Percentiles rank a stretch among this genome's conserved stretches.
Evolutionary conservation across 2,329 filamentous ascomycete genomes (phyloP).

Genomic region (Claviceps sp.): DNA sequence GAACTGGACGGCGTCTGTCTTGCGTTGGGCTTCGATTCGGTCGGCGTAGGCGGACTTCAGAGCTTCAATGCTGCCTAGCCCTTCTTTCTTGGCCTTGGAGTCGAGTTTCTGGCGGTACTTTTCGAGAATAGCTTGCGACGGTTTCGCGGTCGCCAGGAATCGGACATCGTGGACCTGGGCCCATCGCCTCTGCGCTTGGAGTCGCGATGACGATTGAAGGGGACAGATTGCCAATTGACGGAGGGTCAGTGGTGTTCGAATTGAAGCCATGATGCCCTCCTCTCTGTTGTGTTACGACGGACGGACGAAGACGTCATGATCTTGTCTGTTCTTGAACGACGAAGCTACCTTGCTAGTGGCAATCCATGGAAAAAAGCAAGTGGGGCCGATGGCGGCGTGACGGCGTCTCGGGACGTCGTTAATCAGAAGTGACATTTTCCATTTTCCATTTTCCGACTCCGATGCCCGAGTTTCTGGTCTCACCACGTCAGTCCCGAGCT

Average conservation of each 20-base stretch:
- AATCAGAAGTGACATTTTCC: neutral
- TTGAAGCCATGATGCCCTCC: slow-evolving; percentile 30
- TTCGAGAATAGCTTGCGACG: slow-evolving; percentile 56
- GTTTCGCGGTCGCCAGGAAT: slow-evolving; percentile 68
- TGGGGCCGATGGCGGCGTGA: neutral
- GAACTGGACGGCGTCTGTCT: slow-evolving; percentile 46
- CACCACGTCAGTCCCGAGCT: neutral
- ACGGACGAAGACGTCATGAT: too few relatives aligned
- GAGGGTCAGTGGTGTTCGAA: slow-evolving; percentile 30
- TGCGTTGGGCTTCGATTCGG: slow-evolving; percentile 61
- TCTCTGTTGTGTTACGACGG: neutral
- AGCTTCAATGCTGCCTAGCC: slow-evolving; percentile 56
- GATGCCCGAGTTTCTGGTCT: too few relatives aligned
- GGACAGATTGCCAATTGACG: slow-evolving; percentile 29
- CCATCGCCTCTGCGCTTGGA: slow-evolving; percentile 59
- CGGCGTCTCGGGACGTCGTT: neutral
- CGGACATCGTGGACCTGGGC: slow-evolving; percentile 87
- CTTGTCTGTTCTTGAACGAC: too few relatives aligned
- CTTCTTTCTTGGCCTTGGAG: slow-evolving; percentile 62
- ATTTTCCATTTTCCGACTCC: neutral
- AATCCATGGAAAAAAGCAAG: too few relatives aligned
- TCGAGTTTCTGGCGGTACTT: slow-evolving; percentile 82
- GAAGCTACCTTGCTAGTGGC: too few relatives aligned
- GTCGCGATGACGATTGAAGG: slow-evolving; percentile 18
- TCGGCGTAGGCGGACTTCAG: slow-evolving; percentile 75